Conservation (phyloP, 768 basidiomycete genomes). For the Xerocomellus dryophilus region DNA sequence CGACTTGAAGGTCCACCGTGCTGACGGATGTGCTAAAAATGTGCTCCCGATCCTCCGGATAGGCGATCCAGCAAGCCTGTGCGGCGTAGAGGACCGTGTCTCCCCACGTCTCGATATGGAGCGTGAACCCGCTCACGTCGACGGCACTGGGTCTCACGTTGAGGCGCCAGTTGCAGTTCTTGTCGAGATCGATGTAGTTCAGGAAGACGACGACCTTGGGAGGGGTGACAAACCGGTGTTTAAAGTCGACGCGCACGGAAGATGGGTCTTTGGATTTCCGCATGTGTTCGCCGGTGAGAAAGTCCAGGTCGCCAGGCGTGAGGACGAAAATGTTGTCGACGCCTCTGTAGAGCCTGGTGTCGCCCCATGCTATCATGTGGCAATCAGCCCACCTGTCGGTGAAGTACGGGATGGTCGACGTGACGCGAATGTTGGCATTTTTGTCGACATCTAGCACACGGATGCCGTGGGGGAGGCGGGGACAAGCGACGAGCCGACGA, state of each 20-base stretch:
- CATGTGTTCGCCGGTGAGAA: too few relatives aligned
- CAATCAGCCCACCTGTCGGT: not conserved
- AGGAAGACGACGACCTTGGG: slow-evolving; percentile 16
- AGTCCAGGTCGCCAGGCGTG: not conserved
- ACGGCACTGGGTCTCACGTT: slow-evolving; percentile 1
- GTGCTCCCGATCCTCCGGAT: slow-evolving; percentile 16
- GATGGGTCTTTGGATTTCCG: too few relatives aligned
- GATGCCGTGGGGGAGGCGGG: slow-evolving; percentile 18
- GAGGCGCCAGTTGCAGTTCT: slow-evolving; percentile 7
- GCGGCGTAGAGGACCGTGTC: slow-evolving; percentile 2
- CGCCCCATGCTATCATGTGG: not conserved
- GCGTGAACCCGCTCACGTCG: slow-evolving; percentile 12
- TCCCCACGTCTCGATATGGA: slow-evolving; percentile 10
- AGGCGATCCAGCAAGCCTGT: slow-evolving; percentile 12
- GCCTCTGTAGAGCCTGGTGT: too few relatives aligned
- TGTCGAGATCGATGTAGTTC: slow-evolving; percentile 12
- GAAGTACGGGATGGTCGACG: slow-evolving; percentile 3
- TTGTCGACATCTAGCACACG: slow-evolving; percentile 4
- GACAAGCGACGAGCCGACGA: slow-evolving; percentile 12
- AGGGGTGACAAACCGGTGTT: slow-evolving; percentile 13
- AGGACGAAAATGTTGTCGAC: not conserved
- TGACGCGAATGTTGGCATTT: slow-evolving; percentile 10
- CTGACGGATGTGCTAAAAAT: slow-evolving; percentile 11
- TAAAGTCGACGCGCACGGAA: slow-evolving; percentile 7
- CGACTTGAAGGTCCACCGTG: not conserved